A percentile compares a stretch with the other conserved stretches of the same genome.
phyloP scores from a whole-genome alignment of 306 rosid genomes.

The Glycine latifolia region DNA sequence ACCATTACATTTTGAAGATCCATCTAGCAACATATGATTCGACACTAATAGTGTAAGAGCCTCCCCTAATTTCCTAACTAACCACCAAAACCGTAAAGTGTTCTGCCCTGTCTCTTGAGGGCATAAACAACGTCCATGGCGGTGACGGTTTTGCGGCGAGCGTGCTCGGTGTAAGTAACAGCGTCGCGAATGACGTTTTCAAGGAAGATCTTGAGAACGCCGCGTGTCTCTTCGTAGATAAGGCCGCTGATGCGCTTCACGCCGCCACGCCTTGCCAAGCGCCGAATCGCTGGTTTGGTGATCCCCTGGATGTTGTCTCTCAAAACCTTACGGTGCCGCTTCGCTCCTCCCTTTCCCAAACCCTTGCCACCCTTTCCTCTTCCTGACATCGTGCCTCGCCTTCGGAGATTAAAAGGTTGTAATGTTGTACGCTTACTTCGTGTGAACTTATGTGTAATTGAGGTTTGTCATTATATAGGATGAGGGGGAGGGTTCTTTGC shows the following conservation, averaged over 20 bases:
- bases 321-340: not conserved
- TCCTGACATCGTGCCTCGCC: not conserved
- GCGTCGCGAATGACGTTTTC: conserved; percentile 20
- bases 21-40: not conserved
- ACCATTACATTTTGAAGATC: not conserved
- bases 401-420: too few species aligned
- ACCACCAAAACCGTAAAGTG: conserved; percentile 13
- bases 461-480: not conserved
- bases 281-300: not conserved
- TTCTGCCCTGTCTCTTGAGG: conserved; percentile 30
- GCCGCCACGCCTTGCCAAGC: not conserved
- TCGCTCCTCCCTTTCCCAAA: conserved; percentile 16
- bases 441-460: too few species aligned
- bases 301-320: conserved; percentile 9
- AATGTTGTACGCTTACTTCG: too few species aligned
- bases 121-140: conserved; percentile 23
- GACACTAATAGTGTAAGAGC: not conserved
- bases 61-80: too few species aligned
- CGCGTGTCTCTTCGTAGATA: conserved; percentile 7
- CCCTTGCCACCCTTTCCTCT: conserved; percentile 30
- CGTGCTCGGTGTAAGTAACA: conserved; percentile 16
- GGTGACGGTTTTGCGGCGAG: conserved; percentile 3
- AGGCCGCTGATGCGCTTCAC: conserved; percentile 2
- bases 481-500: not conserved
- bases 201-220: conserved; percentile 17